These are phyloP conservation scores for Saccharomyces uvarum DNA, from an alignment of 1,139 yeast species.

Conservation along the genomic window DNA sequence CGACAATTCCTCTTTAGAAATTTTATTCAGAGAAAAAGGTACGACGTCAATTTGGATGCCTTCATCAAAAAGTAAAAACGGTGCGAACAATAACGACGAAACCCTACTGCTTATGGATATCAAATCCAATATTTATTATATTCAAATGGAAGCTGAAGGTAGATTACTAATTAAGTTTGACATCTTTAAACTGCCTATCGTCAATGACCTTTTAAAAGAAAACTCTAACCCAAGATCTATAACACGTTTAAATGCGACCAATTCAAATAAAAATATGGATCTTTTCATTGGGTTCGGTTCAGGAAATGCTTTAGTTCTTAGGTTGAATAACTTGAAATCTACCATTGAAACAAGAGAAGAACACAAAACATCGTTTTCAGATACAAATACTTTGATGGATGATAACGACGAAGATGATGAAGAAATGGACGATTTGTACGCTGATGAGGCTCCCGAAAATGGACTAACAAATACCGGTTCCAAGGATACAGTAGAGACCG, in stretches of 20 bases:
- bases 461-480: constrained; percentile 20
- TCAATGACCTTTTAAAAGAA: constrained; percentile 25
- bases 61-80: constrained; percentile 8
- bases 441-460: constrained; percentile 15
- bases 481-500: constrained; percentile 26
- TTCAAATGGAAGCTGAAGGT: constrained; percentile 28
- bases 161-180: constrained; percentile 26
- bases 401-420: constrained; percentile 26
- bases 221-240: constrained; percentile 25
- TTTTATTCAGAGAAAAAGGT: constrained; percentile 17
- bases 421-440: constrained; percentile 26
- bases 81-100: constrained; percentile 14
- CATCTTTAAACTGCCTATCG: constrained; percentile 26
- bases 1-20: constrained; percentile 21
- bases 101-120: constrained; percentile 25
- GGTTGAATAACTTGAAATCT: constrained; percentile 27
- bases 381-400: constrained; percentile 8
- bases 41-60: constrained; percentile 15
- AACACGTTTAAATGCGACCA: constrained; percentile 15
- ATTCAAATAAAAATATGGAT: constrained; percentile 14
- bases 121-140: constrained; percentile 21
- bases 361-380: constrained; percentile 9
- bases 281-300: constrained; percentile 29
- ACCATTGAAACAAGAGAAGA: constrained; percentile 23
- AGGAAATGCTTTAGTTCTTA: constrained; percentile 27